Base-by-base conservation (phyloP, 352 stramenopile species). In the Phytophthora macrochlamydospora region DNA sequence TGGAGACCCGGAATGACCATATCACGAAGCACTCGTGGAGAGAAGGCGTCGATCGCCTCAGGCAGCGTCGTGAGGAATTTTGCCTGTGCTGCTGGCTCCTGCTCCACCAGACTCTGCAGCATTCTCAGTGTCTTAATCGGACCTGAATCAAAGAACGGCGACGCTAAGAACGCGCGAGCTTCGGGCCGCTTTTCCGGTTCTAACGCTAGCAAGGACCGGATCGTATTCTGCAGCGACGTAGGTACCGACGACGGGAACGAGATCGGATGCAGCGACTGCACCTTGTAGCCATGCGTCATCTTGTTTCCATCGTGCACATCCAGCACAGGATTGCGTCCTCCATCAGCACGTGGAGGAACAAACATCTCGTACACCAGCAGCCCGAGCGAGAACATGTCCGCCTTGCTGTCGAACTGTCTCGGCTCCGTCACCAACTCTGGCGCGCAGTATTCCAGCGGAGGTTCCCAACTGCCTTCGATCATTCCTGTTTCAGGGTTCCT, bases 281-380 rank as follows among this genome's bases (percentile, higher is more conserved):
- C 84, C 57, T 96, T 95, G 76, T 96, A 95, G 24, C 79, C 83
- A 66, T 97, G 83, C 0, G 88, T 95, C 83, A 95, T 91, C 51
- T 89, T 92, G 76, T 97, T 97, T 37, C 87, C 89, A 53, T 97
- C 90, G 38, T 78, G 76, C 24, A 93, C 83, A 51, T 95, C 85
- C 8, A 97, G 70, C 43, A 96, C 84, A 2, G 89, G 85, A 30
- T 92, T 92, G 13, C 87, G 85, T 35, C 85, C 85, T 7, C 90
- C 90, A 59, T 95, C 87, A 0, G 88, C 81, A 32, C 88, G 83
- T 4, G 87, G 80, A 4, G 87, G 76, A 29, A 89, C 83, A 61
- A 97, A 97, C 14, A 97, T 67, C 59, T 97, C 90, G 55, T 91
- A 94, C 30, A 95, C 73, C 4, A 97, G 69, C 52, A 95, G 69